Conservation (phyloP, 176 grass and related monocot genomes). For the Triticum monococcum region DNA sequence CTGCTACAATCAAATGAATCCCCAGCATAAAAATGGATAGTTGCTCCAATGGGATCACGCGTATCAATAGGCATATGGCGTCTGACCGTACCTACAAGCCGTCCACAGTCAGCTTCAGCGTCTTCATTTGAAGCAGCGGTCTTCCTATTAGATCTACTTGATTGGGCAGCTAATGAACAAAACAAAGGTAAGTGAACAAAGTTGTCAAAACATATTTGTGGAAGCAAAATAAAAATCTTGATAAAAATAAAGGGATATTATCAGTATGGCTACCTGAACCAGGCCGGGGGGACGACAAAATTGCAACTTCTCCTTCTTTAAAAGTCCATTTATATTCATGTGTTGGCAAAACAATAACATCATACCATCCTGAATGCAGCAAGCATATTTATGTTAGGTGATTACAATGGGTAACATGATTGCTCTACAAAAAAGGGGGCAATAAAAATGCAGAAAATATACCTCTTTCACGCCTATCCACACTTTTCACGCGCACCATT, state of each 20-base stretch:
- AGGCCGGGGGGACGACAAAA: constrained; percentile 75
- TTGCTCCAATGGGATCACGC: constrained; percentile 79
- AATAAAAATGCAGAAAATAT: not conserved
- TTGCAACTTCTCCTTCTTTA: constrained; percentile 97
- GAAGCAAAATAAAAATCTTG: constrained; percentile 5
- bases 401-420: constrained; percentile 16
- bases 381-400: constrained; percentile 16
- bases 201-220: not conserved
- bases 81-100: constrained; percentile 85
- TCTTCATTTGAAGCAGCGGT: constrained; percentile 54
- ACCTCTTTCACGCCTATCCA: constrained; percentile 98
- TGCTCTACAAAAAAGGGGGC: not conserved
- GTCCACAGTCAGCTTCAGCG: constrained; percentile 52
- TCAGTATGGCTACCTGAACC: constrained; percentile 62
- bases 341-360: constrained; percentile 72
- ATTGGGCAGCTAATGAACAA: constrained; percentile 50
- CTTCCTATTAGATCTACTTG: constrained; percentile 73
- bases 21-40: constrained; percentile 90
- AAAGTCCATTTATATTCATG: constrained; percentile 98
- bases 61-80: constrained; percentile 90
- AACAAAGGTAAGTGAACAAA: constrained; percentile 15
- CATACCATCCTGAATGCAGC: constrained; percentile 85
- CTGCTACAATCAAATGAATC: constrained; percentile 88
- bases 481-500: constrained; percentile 69
- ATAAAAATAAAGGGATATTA: constrained; percentile 18